These are phyloP conservation scores for Talaromyces piceae DNA, from an alignment of 2,329 filamentous ascomycete genomes.

Conservation along the genomic window DNA sequence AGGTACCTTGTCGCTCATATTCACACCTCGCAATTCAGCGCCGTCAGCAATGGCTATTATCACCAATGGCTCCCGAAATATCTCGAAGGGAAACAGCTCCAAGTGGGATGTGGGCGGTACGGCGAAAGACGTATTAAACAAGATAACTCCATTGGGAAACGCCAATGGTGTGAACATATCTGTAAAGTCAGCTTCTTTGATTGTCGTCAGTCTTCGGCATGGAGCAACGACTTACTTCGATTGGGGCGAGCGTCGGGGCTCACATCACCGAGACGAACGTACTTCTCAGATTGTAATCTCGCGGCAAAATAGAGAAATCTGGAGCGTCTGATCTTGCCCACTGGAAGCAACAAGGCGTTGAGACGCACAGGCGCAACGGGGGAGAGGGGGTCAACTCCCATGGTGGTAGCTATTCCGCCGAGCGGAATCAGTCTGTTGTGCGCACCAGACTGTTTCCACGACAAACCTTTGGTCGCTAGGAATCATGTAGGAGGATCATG, in stretches of 20 bases:
- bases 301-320: constrained; percentile 73
- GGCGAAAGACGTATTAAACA: constrained; percentile 81
- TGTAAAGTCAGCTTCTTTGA: constrained; percentile 31
- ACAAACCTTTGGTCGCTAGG: constrained; percentile 15
- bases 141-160: constrained; percentile 75
- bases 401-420: constrained; percentile 47
- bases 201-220: background rate
- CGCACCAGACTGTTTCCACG: constrained; percentile 29
- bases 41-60: constrained; percentile 83
- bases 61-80: constrained; percentile 75
- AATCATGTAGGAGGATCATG: constrained; percentile 16
- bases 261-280: constrained; percentile 78
- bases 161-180: constrained; percentile 90
- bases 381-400: constrained; percentile 83
- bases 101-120: constrained; percentile 72
- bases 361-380: constrained; percentile 88
- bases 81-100: constrained; percentile 78
- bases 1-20: constrained; percentile 10
- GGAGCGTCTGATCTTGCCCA: constrained; percentile 76
- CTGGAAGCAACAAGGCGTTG: constrained; percentile 75
- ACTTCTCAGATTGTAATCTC: constrained; percentile 68
- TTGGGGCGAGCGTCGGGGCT: constrained; percentile 77
- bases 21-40: constrained; percentile 49
- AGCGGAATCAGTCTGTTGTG: constrained; percentile 25
- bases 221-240: constrained; percentile 57